phyloP scores from a whole-genome alignment of 2,329 filamentous ascomycete genomes.

The Zelopaecilomyces penicillatus region DNA sequence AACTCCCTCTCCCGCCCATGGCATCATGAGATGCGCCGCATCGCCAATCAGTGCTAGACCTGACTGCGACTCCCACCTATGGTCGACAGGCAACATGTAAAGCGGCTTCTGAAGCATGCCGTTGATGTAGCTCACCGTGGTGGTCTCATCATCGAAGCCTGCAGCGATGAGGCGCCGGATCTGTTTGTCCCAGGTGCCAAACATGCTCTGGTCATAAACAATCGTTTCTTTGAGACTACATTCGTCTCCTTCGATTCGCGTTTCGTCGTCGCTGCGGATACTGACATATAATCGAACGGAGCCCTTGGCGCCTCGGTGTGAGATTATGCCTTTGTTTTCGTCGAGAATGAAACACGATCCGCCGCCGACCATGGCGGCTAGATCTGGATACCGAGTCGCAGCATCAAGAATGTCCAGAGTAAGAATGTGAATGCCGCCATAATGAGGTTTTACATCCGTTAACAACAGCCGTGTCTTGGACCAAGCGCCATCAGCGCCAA shows the following conservation, averaged over 20 bases:
- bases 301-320: constrained; percentile 21
- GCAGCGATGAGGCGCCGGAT: constrained; percentile 20
- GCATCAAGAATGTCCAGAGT: constrained; percentile 26
- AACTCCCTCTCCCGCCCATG: constrained; percentile 44
- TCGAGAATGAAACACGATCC: constrained; percentile 28
- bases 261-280: constrained; percentile 17
- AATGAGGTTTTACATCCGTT: constrained; percentile 26
- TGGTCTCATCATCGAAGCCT: constrained; percentile 18
- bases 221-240: constrained; percentile 13
- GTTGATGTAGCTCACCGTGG: constrained; percentile 9
- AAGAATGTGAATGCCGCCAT: constrained; percentile 30
- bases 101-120: constrained; percentile 16
- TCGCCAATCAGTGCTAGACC: constrained; percentile 46
- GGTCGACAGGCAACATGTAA: constrained; percentile 34
- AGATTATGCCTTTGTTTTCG: constrained; percentile 28
- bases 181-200: constrained; percentile 17
- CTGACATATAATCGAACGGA: constrained; percentile 22
- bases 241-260: constrained; percentile 9
- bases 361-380: constrained; percentile 30
- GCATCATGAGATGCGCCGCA: constrained; percentile 45
- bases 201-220: constrained; percentile 13
- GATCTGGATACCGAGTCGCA: constrained; percentile 26
- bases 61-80: constrained; percentile 29
- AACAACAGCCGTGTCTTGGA: constrained; percentile 27
- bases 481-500: constrained; percentile 13